A percentile compares a stretch with the other conserved stretches of the same genome.
Evolutionary conservation across 2,329 filamentous ascomycete species (phyloP).

Genomic region (Aspergillus calidoustus): DNA sequence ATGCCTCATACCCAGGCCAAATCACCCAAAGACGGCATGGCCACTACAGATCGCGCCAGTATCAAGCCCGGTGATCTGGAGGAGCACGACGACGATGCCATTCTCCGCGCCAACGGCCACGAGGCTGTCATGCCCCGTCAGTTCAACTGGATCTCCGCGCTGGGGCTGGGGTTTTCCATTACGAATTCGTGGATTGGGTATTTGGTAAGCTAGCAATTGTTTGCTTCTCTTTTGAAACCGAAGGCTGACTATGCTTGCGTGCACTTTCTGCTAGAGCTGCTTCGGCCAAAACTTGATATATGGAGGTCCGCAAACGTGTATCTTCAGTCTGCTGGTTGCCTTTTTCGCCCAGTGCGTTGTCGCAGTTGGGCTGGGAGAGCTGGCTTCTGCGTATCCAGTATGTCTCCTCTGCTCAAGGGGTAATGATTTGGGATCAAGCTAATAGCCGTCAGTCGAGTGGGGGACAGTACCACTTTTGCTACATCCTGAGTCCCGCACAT

Average conservation of each 20-base stretch:
- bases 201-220: conserved; percentile 5
- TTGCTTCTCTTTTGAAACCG: too few relatives aligned
- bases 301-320: conserved; percentile 1
- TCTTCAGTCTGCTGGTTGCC: conserved; percentile 23
- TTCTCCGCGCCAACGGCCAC: conserved; percentile 6
- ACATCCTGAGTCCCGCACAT: conserved; percentile 26
- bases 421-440: background rate
- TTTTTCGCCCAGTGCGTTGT: conserved; percentile 25
- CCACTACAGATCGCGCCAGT: too few relatives aligned
- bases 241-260: background rate
- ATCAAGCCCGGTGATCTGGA: too few relatives aligned
- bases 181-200: conserved; percentile 41
- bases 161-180: conserved; percentile 33
- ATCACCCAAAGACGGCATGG: too few relatives aligned
- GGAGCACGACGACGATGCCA: background rate
- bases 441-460: conserved; percentile 10
- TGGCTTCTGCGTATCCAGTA: conserved; percentile 22
- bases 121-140: conserved; percentile 23
- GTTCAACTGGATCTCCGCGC: conserved; percentile 28
- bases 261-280: conserved; percentile 23
- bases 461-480: conserved; percentile 40
- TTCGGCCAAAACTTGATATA: conserved; percentile 6
- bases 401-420: background rate
- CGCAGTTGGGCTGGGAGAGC: conserved; percentile 20
- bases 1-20: too few relatives aligned